Evolutionary conservation across 2,329 filamentous ascomycete species (phyloP), one percentile per base, ranked within the genome.

Genomic region (Fusarium torreyae): DNA sequence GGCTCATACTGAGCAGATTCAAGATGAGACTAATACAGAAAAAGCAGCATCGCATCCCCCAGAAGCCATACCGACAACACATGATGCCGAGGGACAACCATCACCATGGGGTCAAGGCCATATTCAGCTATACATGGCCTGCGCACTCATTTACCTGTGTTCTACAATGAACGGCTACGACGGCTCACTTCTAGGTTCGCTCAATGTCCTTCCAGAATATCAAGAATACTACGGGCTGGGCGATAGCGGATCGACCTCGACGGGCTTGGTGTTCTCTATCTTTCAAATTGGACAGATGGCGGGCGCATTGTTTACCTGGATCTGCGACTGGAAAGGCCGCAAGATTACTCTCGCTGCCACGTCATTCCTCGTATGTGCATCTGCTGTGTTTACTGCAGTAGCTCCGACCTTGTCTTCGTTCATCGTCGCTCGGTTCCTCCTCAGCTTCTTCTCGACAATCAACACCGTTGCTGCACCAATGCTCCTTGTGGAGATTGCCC

Each of bases 401-500:
- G 59, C 55, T 42, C 59, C 59, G 18, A 60, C 46, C 7, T 34
- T 63, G 9, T 38, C 59, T 2, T 53, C 59, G 0, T 63, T 63
- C 4, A 63, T 63, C 2, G 59, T 46, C 4, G 59, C 59, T 11
- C 31, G 55, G 6, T 63, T 63, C 3, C 31, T 63, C 1, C 17
- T 63, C 14, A 54, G 46, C 28, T 63, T 63, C 36, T 63, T 63
- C 36, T 48, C 59, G 0, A 63, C 59, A 0, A 63, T 63, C 17
- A 60, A 60, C 6, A 48, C 40, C 2, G 55, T 88, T 31, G 86
- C 87, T 1, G 87, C 87, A 0, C 88, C 88, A 0, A 82, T 87
- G 10, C 89, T 88, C 68, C 82, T 88, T 11, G 85, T 87, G 20
- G 88, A 91, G 73, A 86, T 89, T 54, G 82, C 87, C 0, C 88